These are phyloP conservation scores for Umbelopsis sp. DNA, from an alignment of 192 early-diverging fungal genomes.

Conservation along the genomic window DNA sequence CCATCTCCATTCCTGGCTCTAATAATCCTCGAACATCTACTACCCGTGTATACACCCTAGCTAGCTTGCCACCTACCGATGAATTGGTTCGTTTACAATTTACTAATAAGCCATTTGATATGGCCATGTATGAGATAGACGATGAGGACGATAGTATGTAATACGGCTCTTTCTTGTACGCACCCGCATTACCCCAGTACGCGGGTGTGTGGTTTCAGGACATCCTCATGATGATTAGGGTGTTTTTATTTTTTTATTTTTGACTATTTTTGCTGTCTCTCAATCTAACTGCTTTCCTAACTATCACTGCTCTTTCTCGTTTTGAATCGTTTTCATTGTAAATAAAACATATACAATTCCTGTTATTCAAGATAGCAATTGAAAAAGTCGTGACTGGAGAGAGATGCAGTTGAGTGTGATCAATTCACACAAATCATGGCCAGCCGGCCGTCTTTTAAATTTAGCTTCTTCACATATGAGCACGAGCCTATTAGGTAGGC, in stretches of 20 bases:
- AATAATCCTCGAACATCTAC: constrained; percentile 28
- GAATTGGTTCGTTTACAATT: constrained; percentile 27
- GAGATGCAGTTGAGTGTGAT: no score
- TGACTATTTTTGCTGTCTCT: not conserved
- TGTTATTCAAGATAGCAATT: no score
- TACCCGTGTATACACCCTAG: constrained; percentile 33
- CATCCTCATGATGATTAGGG: no score
- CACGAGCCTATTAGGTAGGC: no score
- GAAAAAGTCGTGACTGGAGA: no score
- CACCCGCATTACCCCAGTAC: no score
- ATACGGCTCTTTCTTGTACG: not conserved
- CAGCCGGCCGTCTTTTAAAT: no score
- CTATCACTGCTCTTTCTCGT: not conserved
- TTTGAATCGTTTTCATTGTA: constrained; percentile 8
- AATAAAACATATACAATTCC: constrained; percentile 15
- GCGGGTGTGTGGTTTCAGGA: no score
- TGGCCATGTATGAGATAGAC: constrained; percentile 17
- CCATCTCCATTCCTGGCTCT: constrained; percentile 27
- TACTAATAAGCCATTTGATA: constrained; percentile 26
- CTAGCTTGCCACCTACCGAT: constrained; percentile 31
- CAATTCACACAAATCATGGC: no score
- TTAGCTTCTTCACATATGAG: no score
- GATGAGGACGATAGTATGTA: constrained; percentile 14
- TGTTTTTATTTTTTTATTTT: not conserved
- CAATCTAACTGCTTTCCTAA: not conserved